Evolutionary conservation across 2,329 filamentous ascomycete species (phyloP).

Genomic region (Ophiostoma ulmi): DNA sequence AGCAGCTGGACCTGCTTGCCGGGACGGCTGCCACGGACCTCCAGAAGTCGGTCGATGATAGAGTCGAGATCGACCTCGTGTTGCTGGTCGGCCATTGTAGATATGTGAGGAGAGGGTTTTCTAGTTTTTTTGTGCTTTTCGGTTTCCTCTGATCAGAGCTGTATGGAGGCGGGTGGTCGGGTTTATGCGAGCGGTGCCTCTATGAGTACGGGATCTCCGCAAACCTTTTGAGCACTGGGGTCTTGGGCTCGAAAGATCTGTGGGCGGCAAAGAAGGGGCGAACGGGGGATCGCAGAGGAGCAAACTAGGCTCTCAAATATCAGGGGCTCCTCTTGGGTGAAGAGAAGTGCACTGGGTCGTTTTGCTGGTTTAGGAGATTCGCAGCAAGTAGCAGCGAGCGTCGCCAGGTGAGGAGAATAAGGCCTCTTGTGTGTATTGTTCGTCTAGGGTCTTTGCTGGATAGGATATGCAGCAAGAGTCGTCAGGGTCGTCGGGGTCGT

Average conservation of each 20-base stretch:
- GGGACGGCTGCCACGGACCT: slow-evolving; percentile 94
- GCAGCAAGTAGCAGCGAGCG: slow-evolving; percentile 10
- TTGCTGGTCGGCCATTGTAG: slow-evolving; percentile 58
- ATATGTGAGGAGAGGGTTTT: slow-evolving; percentile 12
- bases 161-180: slow-evolving; percentile 15
- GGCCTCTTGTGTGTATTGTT: background rate
- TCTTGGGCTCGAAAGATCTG: slow-evolving; percentile 26
- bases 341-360: background rate
- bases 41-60: slow-evolving; percentile 96
- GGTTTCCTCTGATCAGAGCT: slow-evolving; percentile 1
- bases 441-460: slow-evolving; percentile 13
- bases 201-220: slow-evolving; percentile 26
- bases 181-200: slow-evolving; percentile 21
- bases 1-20: slow-evolving; percentile 98
- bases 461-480: slow-evolving; percentile 14
- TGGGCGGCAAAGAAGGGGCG: slow-evolving; percentile 24
- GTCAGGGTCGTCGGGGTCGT: background rate
- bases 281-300: background rate
- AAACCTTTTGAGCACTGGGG: slow-evolving; percentile 27
- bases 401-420: background rate
- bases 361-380: background rate
- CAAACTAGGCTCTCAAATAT: background rate
- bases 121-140: slow-evolving; percentile 18
- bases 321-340: background rate
- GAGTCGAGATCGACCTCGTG: slow-evolving; percentile 97